phyloP scores from a whole-genome alignment of 2,329 filamentous ascomycete genomes.

The Phialocephala subalpina region DNA sequence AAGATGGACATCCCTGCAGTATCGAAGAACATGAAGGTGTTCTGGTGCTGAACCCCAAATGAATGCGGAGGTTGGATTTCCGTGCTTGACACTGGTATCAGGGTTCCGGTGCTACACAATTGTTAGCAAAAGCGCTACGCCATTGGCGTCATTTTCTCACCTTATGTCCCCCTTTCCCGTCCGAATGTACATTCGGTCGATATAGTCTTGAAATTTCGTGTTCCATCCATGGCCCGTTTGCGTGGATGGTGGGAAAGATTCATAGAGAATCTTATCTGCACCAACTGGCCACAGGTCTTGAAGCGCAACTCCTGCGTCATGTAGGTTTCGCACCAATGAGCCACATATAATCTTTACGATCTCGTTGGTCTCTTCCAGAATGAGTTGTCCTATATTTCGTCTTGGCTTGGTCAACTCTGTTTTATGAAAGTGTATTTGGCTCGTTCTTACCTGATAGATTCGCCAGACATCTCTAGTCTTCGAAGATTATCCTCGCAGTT shows the following conservation, averaged over 20 bases:
- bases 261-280: conserved; percentile 22
- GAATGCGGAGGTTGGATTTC: background rate
- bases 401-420: background rate
- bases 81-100: background rate
- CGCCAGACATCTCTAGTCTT: conserved; percentile 30
- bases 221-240: conserved; percentile 35
- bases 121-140: background rate
- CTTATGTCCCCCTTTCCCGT: background rate
- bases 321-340: conserved; percentile 33
- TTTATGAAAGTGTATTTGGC: background rate
- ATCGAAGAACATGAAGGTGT: background rate
- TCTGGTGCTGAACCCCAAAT: conserved; percentile 5
- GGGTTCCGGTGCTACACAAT: background rate
- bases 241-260: conserved; percentile 34
- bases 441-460: conserved; percentile 35
- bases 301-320: conserved; percentile 21
- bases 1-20: background rate
- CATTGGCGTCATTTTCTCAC: background rate
- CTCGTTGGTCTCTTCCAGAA: conserved; percentile 38
- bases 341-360: conserved; percentile 38
- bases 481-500: conserved; percentile 28
- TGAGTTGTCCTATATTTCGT: conserved; percentile 28
- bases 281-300: conserved; percentile 36
- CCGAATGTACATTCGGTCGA: conserved; percentile 26
- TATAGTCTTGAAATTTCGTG: conserved; percentile 33